Evolutionary conservation across 768 basidiomycete genomes (phyloP).

Genomic region (Suillus weaverae): DNA sequence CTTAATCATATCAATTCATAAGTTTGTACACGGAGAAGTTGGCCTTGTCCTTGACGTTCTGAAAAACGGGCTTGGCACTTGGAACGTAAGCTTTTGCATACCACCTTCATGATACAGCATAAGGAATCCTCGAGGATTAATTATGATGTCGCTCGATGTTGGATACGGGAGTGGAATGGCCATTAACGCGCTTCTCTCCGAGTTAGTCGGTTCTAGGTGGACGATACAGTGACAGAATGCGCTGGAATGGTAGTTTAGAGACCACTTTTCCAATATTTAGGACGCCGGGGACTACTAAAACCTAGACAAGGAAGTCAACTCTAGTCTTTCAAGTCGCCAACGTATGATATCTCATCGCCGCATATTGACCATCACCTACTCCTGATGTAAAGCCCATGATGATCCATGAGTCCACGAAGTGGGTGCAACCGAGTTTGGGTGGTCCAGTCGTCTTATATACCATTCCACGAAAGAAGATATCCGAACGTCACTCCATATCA

Average conservation of each 20-base stretch:
- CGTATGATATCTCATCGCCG: background rate
- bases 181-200: background rate
- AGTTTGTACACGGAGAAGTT: background rate
- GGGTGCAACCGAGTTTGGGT: background rate
- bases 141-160: background rate
- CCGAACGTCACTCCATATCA: too few species aligned
- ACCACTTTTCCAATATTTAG: background rate
- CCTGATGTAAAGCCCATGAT: background rate
- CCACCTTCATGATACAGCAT: background rate
- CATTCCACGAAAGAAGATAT: background rate
- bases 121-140: background rate
- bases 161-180: background rate
- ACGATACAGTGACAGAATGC: background rate
- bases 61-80: background rate
- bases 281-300: background rate
- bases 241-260: background rate
- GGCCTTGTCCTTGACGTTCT: background rate
- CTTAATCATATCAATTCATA: too few species aligned
- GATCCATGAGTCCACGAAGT: background rate
- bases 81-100: background rate
- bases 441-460: background rate
- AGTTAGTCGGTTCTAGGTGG: background rate
- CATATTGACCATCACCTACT: background rate
- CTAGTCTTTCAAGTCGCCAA: background rate
- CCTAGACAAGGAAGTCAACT: background rate